Base-by-base conservation (phyloP, 805 yeast genomes). In the Saturnispora zaruensis region DNA sequence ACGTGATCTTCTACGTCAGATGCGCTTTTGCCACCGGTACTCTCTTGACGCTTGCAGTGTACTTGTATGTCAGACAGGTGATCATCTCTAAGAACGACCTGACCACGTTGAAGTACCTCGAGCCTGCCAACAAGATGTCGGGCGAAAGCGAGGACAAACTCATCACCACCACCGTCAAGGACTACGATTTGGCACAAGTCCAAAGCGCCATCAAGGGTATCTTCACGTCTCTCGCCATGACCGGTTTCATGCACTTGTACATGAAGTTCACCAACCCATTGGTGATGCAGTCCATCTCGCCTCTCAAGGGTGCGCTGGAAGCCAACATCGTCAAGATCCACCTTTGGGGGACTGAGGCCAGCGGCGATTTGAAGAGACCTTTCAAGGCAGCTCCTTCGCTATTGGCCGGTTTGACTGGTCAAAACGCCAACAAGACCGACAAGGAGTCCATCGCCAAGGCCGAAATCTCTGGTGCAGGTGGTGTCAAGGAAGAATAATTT, bases 171-270 rank as follows among this genome's bases (percentile, higher is more conserved):
- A 91, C 98, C 48, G 88, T 89, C 57, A 87, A 81, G 75, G 96
- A 93, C 60, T 93, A 93, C 75, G 99, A 93, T 70, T 78, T 90
- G 67, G 77, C 81, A 65, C 96, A 91, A 73, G 77, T 91, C 54
- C 81, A 86, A 68, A 53, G 79, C 47, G 82, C 88, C 53, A 77
- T 90, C 69, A 88, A 86, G 71, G 80, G 95, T 56, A 78, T 88
- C 58, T 82, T 84, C 76, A 86, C 95, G 55, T 85, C 95, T 56
- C 66, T 90, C 59, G 96, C 95, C 61, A 88, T 93, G 96, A 90
- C 93, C 90, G 95, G 84, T 24, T 86, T 91, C 82, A 90, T 91
- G 98, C 99, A 93, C 71, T 64, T 93, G 55, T 91, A 91, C 81
- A 81, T 93, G 95, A 85, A 88, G 71, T 93, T 88, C 77, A 89